Percentiles rank a stretch among this genome's conserved stretches.
These are phyloP conservation scores for Drosera capensis DNA, from an alignment of 148 eudicot genomes.

Conservation along the genomic window DNA sequence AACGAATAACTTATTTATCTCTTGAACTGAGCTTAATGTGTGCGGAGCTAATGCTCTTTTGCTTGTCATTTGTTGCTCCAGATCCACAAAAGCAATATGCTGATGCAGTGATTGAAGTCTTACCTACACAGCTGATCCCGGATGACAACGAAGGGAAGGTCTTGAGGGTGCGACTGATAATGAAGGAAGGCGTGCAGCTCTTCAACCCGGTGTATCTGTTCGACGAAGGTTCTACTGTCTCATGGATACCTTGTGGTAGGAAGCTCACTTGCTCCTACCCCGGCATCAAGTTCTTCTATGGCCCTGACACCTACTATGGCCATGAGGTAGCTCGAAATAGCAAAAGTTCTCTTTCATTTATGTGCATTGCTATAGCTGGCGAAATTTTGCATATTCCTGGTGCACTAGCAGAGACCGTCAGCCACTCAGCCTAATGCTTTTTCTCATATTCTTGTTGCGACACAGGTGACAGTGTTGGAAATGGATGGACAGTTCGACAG, in stretches of 20 bases:
- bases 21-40: too few species aligned
- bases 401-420: too few species aligned
- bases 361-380: background rate
- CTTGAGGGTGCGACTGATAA: constrained; percentile 78
- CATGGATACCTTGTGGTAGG: constrained; percentile 96
- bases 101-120: constrained; percentile 87
- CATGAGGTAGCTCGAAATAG: too few species aligned
- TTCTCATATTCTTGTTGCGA: background rate
- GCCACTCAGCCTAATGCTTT: background rate
- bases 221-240: constrained; percentile 90
- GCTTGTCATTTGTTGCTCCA: too few species aligned
- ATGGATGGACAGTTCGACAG: constrained; percentile 99
- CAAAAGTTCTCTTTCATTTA: too few species aligned
- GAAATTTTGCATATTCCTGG: background rate
- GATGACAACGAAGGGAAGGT: constrained; percentile 88
- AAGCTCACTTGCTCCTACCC: constrained; percentile 97
- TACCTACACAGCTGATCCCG: constrained; percentile 88
- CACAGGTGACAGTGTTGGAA: constrained; percentile 82
- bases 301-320: constrained; percentile 75
- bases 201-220: constrained; percentile 94
- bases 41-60: too few species aligned
- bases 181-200: constrained; percentile 77
- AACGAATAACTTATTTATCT: too few species aligned
- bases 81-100: constrained; percentile 97
- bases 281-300: constrained; percentile 84